Evolutionary conservation across 345 rosid species (phyloP), one percentile per base, ranked within the genome.

Genomic region (Populus euphratica): DNA sequence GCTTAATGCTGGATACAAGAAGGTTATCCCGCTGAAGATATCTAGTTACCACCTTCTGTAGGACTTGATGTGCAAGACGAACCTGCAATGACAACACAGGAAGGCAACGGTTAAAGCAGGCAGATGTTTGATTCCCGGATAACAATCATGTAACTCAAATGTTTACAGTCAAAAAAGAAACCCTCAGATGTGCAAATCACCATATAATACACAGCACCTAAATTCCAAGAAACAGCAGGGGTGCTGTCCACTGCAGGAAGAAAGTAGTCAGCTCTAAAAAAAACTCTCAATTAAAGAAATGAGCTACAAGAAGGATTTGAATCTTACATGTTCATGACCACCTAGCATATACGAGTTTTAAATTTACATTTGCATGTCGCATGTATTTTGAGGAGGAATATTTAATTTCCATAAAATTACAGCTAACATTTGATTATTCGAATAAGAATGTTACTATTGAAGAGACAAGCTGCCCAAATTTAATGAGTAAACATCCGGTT

Each of bases 21-120:
- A 93, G 92, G 86, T 90, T 92, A 43, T 96, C 99, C 16, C 97
- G 90, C 74, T 81, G 89, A 38, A 96, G 91, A 72, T 93, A 96
- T 72, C 98, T 87, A 8, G 83, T 86, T 17, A 96, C 98, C 52
- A 96, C 98, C 91, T 96, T 96, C 69, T 96, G 93, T 52, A 96
- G 88, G 64, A 96, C 99, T 80, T 83, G 90, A 82, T 96, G 97
- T 29, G 98, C 98, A 73, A 96, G 93, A 70, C 96, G 90, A 79
- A 96, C 99, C 99, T 96, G 88, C 83, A 65, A 65, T 25, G 44
- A 73, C 17, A 33, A 54, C 44, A 41, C 13, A 41, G 29, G 35
- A 27, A 14, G 18, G 23, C 29, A 44, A 49, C 13, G 47, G 6
- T 41, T 74, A 17, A 5, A 18, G 56, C 0, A 62, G 7, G 14